These are phyloP conservation scores for Rosellinia necatrix DNA, from an alignment of 2,329 filamentous ascomycete species.

Conservation along the genomic window DNA sequence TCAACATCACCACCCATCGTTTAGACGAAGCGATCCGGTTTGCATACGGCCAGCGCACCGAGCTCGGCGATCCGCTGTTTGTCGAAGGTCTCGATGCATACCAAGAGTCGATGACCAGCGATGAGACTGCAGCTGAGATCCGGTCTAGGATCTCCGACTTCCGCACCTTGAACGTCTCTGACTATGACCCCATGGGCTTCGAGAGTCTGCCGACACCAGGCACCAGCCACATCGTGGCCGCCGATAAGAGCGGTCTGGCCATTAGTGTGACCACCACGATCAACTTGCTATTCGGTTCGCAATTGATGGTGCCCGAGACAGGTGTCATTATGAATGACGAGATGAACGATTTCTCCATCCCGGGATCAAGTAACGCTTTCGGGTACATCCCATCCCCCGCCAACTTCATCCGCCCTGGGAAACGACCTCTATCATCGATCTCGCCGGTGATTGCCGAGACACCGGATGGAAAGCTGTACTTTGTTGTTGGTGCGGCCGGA, in stretches of 20 bases:
- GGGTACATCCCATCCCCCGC: slow-evolving; percentile 75
- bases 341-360: slow-evolving; percentile 77
- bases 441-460: slow-evolving; percentile 77
- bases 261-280: slow-evolving; percentile 81
- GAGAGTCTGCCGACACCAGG: slow-evolving; percentile 65
- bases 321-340: slow-evolving; percentile 73
- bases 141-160: slow-evolving; percentile 51
- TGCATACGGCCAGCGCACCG: slow-evolving; percentile 73
- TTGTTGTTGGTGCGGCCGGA: slow-evolving; percentile 77
- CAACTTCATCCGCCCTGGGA: slow-evolving; percentile 77
- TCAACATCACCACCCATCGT: slow-evolving; percentile 71
- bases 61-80: slow-evolving; percentile 78
- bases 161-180: slow-evolving; percentile 45
- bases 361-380: slow-evolving; percentile 71
- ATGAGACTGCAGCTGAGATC: slow-evolving; percentile 58
- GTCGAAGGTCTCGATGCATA: slow-evolving; percentile 63
- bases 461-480: slow-evolving; percentile 68
- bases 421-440: slow-evolving; percentile 79
- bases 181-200: slow-evolving; percentile 52
- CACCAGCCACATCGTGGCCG: slow-evolving; percentile 69
- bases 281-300: slow-evolving; percentile 79
- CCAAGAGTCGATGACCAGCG: slow-evolving; percentile 69
- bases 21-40: slow-evolving; percentile 86
- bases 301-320: slow-evolving; percentile 78
- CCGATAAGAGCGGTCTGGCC: slow-evolving; percentile 72